Conservation (phyloP, 2,329 filamentous ascomycete species). For the Geoglossum cookeanum region DNA sequence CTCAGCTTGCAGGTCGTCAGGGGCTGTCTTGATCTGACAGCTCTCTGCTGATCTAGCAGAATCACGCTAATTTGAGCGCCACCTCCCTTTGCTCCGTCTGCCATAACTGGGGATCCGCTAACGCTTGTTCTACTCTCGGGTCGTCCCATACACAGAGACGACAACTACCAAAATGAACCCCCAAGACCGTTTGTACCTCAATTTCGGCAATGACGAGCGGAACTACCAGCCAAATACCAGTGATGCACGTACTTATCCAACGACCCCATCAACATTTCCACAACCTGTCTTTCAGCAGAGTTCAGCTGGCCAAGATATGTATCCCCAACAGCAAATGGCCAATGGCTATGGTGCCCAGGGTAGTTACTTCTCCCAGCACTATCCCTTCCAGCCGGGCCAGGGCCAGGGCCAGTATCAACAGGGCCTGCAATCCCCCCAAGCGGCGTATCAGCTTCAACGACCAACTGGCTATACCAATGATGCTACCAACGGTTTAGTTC, state of each 20-base stretch:
- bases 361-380: background rate
- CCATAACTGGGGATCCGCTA: background rate
- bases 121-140: background rate
- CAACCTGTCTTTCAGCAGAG: slow-evolving; percentile 48
- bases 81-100: background rate
- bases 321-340: slow-evolving; percentile 24
- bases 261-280: slow-evolving; percentile 88
- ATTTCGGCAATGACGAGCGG: slow-evolving; percentile 46
- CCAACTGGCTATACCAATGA: slow-evolving; percentile 43
- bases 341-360: slow-evolving; percentile 18
- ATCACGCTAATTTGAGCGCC: background rate
- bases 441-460: slow-evolving; percentile 28
- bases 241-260: slow-evolving; percentile 55
- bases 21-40: background rate
- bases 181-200: slow-evolving; percentile 38
- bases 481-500: slow-evolving; percentile 74
- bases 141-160: background rate
- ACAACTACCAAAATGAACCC: slow-evolving; percentile 3
- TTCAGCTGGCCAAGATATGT: slow-evolving; percentile 14
- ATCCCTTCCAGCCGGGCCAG: background rate
- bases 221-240: slow-evolving; percentile 31
- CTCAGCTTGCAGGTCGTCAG: background rate
- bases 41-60: background rate
- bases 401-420: slow-evolving; percentile 10
- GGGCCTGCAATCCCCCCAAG: slow-evolving; percentile 35